phyloP scores from a whole-genome alignment of 169 alveolate species.

The Plasmodium coatneyi region DNA sequence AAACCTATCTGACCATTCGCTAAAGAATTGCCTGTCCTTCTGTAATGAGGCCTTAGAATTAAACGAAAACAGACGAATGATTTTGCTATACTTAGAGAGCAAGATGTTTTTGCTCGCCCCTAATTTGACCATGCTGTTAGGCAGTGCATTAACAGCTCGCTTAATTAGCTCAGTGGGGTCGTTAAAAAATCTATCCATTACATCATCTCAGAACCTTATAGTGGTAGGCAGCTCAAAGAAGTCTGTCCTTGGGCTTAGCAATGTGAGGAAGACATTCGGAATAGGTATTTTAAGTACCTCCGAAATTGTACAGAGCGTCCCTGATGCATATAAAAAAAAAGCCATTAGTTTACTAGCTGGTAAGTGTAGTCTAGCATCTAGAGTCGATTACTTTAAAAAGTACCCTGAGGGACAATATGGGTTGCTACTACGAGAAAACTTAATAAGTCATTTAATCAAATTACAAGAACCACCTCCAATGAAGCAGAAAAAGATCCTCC shows the following conservation, averaged over 20 bases:
- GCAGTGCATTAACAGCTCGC: slow-evolving; percentile 97
- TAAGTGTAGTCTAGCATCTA: slow-evolving; percentile 88
- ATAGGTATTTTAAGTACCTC: slow-evolving; percentile 83
- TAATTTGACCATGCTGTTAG: slow-evolving; percentile 94
- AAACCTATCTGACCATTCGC: slow-evolving; percentile 60
- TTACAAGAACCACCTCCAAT: slow-evolving; percentile 70
- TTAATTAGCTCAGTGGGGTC: slow-evolving; percentile 97
- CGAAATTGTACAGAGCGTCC: slow-evolving; percentile 85
- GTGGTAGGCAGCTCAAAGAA: slow-evolving; percentile 85
- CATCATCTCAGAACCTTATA: slow-evolving; percentile 92
- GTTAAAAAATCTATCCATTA: slow-evolving; percentile 93
- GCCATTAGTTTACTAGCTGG: slow-evolving; percentile 88
- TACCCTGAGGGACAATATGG: slow-evolving; percentile 81
- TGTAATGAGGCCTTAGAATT: slow-evolving; percentile 84
- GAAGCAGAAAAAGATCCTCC: slow-evolving; percentile 87
- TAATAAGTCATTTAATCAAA: slow-evolving; percentile 54
- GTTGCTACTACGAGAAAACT: slow-evolving; percentile 77
- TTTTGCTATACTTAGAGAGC: slow-evolving; percentile 87
- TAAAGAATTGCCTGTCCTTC: slow-evolving; percentile 52
- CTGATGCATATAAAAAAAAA: slow-evolving; percentile 80
- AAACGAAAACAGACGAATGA: slow-evolving; percentile 72
- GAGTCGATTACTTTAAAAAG: slow-evolving; percentile 85
- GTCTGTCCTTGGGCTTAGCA: slow-evolving; percentile 75
- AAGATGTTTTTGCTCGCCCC: slow-evolving; percentile 97
- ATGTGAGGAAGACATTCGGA: slow-evolving; percentile 33